Percentiles rank a stretch among this genome's conserved stretches.
These are phyloP conservation scores for Pulveroboletus sp. DNA, from an alignment of 768 basidiomycete species.

Conservation along the genomic window DNA sequence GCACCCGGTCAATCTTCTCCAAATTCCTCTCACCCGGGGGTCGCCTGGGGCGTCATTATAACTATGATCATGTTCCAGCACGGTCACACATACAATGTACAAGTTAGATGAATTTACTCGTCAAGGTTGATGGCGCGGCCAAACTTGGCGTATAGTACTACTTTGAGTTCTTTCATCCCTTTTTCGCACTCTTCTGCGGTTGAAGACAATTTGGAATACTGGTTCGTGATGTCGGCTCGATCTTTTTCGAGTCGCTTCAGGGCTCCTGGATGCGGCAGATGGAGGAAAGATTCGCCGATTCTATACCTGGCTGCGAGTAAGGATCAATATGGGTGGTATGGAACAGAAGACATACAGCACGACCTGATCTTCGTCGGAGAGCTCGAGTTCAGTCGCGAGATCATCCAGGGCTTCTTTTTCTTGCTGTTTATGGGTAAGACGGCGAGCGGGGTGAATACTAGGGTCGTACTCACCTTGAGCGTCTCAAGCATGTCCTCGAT, in stretches of 20 bases:
- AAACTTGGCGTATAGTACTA: constrained; percentile 83
- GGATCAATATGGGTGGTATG: constrained; percentile 86
- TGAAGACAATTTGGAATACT: constrained; percentile 47
- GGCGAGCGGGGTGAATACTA: no score
- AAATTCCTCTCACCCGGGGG: no score
- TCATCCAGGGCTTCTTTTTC: constrained; percentile 95
- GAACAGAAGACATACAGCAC: constrained; percentile 55
- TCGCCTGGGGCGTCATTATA: neutral
- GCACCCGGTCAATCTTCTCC: no score
- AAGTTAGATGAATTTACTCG: constrained; percentile 39
- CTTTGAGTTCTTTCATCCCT: constrained; percentile 79
- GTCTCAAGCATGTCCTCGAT: constrained; percentile 68
- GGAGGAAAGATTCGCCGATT: constrained; percentile 85
- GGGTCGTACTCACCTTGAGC: constrained; percentile 55
- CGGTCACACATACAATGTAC: constrained; percentile 1
- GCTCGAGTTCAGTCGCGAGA: constrained; percentile 79
- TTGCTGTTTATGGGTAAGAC: constrained; percentile 47
- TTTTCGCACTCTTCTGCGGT: constrained; percentile 65
- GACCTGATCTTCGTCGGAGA: constrained; percentile 78
- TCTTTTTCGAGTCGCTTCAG: constrained; percentile 69
- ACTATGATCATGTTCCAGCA: neutral
- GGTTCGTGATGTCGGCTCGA: constrained; percentile 52
- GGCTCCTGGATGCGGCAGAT: constrained; percentile 67
- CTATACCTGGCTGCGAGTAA: constrained; percentile 72
- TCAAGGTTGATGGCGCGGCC: constrained; percentile 92